Percentiles rank a stretch among this genome's conserved stretches.
phyloP scores from a whole-genome alignment of 495 filamentous ascomycete species.

The Penicillium soppii region DNA sequence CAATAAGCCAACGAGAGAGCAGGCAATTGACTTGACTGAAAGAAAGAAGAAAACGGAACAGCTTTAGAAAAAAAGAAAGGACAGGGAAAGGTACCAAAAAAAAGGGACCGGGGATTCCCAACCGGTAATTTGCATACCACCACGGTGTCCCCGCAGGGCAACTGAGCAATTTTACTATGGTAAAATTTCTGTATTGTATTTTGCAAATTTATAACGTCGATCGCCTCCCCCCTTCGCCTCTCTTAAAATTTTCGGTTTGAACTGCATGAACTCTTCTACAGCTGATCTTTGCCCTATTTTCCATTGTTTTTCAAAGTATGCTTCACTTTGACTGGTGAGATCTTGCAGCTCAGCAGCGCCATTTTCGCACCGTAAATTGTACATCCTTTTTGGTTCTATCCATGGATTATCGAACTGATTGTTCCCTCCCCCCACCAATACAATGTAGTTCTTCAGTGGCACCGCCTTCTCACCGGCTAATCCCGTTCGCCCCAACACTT shows the following conservation, averaged over 20 bases:
- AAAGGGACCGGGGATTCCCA: background rate
- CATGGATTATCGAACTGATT: too few species aligned
- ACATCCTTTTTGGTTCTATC: too few species aligned
- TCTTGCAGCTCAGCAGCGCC: background rate
- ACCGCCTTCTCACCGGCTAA: background rate
- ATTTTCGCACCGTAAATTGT: too few species aligned
- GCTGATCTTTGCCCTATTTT: constrained; percentile 2
- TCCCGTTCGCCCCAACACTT: background rate
- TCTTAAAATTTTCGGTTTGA: background rate
- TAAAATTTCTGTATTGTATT: background rate
- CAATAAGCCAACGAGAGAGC: constrained; percentile 10
- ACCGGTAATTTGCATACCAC: constrained; percentile 9
- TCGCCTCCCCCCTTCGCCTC: constrained; percentile 1
- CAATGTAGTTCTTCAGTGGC: constrained; percentile 14
- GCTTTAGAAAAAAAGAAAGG: background rate
- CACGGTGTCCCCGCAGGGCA: background rate
- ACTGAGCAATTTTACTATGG: background rate
- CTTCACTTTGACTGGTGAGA: background rate
- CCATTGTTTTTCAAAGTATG: background rate
- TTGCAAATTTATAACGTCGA: constrained; percentile 3
- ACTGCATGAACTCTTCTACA: constrained; percentile 3
- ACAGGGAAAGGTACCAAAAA: background rate
- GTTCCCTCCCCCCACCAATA: constrained; percentile 4
- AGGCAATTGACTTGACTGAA: constrained; percentile 1
- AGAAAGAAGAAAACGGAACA: background rate